Percentiles rank a stretch among this genome's conserved stretches.
These are phyloP conservation scores for Penicillium malachiteum DNA, from an alignment of 495 filamentous ascomycete species.

Conservation along the genomic window DNA sequence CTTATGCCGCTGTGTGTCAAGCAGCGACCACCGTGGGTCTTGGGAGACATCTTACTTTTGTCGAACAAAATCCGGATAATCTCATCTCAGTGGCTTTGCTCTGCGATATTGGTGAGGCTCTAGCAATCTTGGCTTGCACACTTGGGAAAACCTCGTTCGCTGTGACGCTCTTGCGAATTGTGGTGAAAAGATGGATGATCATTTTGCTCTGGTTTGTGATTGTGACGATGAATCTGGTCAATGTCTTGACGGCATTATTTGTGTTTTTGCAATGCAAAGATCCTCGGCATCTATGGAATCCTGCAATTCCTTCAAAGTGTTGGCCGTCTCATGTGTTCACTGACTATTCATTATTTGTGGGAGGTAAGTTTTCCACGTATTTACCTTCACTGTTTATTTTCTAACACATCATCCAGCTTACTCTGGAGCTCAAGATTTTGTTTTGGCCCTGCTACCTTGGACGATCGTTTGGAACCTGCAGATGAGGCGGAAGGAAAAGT, in stretches of 20 bases:
- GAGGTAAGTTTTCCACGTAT: constrained; percentile 4
- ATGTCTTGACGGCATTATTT: constrained; percentile 17
- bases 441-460: constrained; percentile 21
- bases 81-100: constrained; percentile 20
- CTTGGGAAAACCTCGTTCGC: constrained; percentile 23
- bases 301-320: constrained; percentile 20
- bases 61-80: constrained; percentile 16
- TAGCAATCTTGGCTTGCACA: constrained; percentile 26
- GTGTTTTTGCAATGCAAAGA: constrained; percentile 22
- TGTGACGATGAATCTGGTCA: constrained; percentile 22
- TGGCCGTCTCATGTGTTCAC: constrained; percentile 22
- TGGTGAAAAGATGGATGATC: constrained; percentile 21
- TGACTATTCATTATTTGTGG: constrained; percentile 20
- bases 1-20: constrained; percentile 26
- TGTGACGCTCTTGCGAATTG: constrained; percentile 19
- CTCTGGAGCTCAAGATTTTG: constrained; percentile 22
- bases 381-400: neutral
- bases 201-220: constrained; percentile 21
- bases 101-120: constrained; percentile 19
- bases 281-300: constrained; percentile 20
- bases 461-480: constrained; percentile 23
- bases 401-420: constrained; percentile 15
- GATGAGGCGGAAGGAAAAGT: constrained; percentile 23
- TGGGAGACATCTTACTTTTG: constrained; percentile 16
- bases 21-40: constrained; percentile 18